Conservation (phyloP, 2,329 filamentous ascomycete species). For the Fusarium drepaniforme region DNA sequence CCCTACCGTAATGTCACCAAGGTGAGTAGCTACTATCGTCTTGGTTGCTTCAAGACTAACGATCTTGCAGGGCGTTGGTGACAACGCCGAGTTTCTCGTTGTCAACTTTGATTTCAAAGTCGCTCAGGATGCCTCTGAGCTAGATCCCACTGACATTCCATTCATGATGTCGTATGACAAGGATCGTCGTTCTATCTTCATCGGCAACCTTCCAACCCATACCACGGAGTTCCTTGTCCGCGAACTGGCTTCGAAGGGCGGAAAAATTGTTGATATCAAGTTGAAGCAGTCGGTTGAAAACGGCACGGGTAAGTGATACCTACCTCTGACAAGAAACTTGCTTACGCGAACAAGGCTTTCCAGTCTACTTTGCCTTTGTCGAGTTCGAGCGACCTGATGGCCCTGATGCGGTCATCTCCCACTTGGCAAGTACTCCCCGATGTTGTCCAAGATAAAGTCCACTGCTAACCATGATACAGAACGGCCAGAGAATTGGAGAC, state of each 20-base stretch:
- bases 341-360: conserved; percentile 34
- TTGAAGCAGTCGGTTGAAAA: conserved; percentile 9
- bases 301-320: conserved; percentile 26
- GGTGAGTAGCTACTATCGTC: conserved; percentile 50
- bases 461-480: conserved; percentile 40
- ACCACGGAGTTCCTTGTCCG: conserved; percentile 52
- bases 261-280: conserved; percentile 47
- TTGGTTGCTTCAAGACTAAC: background rate
- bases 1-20: conserved; percentile 60
- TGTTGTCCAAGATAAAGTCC: background rate
- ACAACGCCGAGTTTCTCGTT: conserved; percentile 10
- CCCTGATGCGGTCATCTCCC: conserved; percentile 51
- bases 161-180: conserved; percentile 52
- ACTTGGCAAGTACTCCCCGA: conserved; percentile 50
- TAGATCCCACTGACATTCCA: conserved; percentile 6
- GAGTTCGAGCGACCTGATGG: conserved; percentile 54
- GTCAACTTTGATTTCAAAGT: conserved; percentile 24
- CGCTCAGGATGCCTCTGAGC: conserved; percentile 13
- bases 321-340: background rate
- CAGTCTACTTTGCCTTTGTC: conserved; percentile 51
- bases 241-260: conserved; percentile 53
- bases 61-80: background rate
- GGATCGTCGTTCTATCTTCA: conserved; percentile 61
- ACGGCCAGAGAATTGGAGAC: conserved; percentile 48
- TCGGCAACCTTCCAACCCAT: conserved; percentile 58